phyloP scores from a whole-genome alignment of 305 asterid genomes.

The Fraxinus paxiana region DNA sequence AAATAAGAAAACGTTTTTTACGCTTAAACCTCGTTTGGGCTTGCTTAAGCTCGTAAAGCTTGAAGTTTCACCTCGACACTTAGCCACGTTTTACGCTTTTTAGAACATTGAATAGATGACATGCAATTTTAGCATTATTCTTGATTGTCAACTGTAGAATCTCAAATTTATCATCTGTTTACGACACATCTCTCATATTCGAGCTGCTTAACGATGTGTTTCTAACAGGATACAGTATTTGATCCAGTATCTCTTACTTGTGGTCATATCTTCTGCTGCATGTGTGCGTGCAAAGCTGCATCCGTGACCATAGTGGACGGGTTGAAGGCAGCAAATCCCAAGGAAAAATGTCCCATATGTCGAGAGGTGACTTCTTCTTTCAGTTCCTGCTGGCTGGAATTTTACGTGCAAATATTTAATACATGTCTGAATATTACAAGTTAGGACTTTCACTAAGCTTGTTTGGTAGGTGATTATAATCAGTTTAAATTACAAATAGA shows the following conservation, averaged over 20 bases:
- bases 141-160: not conserved
- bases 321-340: constrained; percentile 45
- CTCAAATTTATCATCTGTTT: not conserved
- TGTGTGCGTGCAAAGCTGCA: constrained; percentile 86
- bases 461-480: not conserved
- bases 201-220: constrained; percentile 1
- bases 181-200: not conserved
- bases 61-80: no score
- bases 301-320: constrained; percentile 84
- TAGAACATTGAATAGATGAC: not conserved
- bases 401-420: not conserved
- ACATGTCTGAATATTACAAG: not conserved
- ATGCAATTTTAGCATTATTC: not conserved
- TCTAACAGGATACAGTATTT: constrained; percentile 70
- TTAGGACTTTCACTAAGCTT: not conserved
- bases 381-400: not conserved
- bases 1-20: no score
- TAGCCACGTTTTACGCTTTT: no score
- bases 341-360: constrained; percentile 79
- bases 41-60: no score
- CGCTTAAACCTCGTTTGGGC: no score
- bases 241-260: constrained; percentile 84
- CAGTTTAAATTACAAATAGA: no score
- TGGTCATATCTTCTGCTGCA: constrained; percentile 84
- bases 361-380: constrained; percentile 58